Evolutionary conservation across 78 protist species (phyloP).

Genomic region (Isochrysis galbana): DNA sequence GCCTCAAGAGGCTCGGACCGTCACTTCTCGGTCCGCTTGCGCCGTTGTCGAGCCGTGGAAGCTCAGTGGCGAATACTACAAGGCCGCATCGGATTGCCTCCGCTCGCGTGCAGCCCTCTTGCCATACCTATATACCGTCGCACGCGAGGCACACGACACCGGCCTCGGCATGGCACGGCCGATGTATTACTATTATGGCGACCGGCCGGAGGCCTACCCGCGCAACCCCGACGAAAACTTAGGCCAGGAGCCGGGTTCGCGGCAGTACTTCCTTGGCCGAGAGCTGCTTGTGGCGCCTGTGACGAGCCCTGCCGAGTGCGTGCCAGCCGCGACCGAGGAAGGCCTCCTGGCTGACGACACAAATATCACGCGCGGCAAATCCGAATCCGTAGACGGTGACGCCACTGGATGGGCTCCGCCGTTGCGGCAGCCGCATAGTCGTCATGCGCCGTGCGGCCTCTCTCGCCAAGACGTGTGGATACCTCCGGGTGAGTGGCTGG

Average conservation of each 20-base stretch:
- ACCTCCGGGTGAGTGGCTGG: constrained; percentile 45
- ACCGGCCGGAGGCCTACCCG: not conserved
- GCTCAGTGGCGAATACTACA: not conserved
- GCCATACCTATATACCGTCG: constrained; percentile 67
- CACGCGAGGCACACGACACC: not conserved
- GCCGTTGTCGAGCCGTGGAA: not conserved
- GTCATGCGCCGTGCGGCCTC: not conserved
- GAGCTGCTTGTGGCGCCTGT: constrained; percentile 58
- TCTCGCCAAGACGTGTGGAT: not conserved
- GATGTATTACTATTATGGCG: not conserved
- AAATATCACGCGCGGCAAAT: too few species aligned
- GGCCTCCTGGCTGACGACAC: too few species aligned
- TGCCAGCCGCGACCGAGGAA: not conserved
- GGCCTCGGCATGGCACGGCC: not conserved
- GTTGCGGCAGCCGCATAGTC: not conserved
- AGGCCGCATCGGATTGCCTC: constrained; percentile 20
- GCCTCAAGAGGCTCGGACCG: not conserved
- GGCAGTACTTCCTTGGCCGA: constrained; percentile 58
- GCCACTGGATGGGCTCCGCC: not conserved
- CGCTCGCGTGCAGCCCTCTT: constrained; percentile 32
- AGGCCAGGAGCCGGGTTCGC: not conserved
- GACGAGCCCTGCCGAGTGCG: not conserved
- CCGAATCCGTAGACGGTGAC: too few species aligned
- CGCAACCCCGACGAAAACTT: not conserved
- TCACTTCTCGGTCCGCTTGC: too few species aligned